phyloP scores from a whole-genome alignment of 306 rosid genomes.

The Trifolium repens region DNA sequence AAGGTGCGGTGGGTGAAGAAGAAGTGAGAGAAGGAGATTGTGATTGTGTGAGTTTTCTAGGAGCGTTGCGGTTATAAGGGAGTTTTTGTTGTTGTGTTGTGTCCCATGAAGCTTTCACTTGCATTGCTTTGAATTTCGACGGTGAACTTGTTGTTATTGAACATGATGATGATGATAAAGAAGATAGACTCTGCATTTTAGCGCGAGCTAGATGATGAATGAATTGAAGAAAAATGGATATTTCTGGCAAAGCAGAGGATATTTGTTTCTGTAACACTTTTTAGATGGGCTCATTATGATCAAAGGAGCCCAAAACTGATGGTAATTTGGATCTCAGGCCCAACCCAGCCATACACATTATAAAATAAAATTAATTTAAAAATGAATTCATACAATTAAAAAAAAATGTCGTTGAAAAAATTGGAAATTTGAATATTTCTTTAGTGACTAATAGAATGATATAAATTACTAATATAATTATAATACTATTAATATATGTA shows the following conservation, averaged over 20 bases:
- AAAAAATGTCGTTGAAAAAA: too few relatives aligned
- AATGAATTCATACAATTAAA: too few relatives aligned
- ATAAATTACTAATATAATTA: too few relatives aligned
- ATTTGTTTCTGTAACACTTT: too few relatives aligned
- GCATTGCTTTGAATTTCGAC: slow-evolving; percentile 24
- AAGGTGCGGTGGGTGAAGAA: slow-evolving; percentile 35
- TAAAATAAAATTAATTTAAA: too few relatives aligned
- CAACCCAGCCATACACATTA: too few relatives aligned
- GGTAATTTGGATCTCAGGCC: too few relatives aligned
- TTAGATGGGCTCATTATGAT: too few relatives aligned
- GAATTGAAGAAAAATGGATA: background rate
- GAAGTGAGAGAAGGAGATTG: slow-evolving; percentile 43
- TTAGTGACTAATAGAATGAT: too few relatives aligned
- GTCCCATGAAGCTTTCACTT: slow-evolving; percentile 71
- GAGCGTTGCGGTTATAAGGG: slow-evolving; percentile 85
- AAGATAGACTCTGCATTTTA: slow-evolving; percentile 30
- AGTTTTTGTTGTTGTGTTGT: slow-evolving; percentile 65
- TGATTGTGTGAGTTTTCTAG: slow-evolving; percentile 57
- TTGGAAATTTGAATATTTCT: too few relatives aligned
- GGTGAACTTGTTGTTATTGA: background rate
- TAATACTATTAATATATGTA: too few relatives aligned
- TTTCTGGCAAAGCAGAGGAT: background rate
- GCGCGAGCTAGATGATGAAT: background rate
- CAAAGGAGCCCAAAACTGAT: too few relatives aligned
- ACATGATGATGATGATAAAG: background rate